Percentiles rank a stretch among this genome's conserved stretches.
Evolutionary conservation across 306 rosid species (phyloP).

Genomic region (Pyrus pyrifolia): DNA sequence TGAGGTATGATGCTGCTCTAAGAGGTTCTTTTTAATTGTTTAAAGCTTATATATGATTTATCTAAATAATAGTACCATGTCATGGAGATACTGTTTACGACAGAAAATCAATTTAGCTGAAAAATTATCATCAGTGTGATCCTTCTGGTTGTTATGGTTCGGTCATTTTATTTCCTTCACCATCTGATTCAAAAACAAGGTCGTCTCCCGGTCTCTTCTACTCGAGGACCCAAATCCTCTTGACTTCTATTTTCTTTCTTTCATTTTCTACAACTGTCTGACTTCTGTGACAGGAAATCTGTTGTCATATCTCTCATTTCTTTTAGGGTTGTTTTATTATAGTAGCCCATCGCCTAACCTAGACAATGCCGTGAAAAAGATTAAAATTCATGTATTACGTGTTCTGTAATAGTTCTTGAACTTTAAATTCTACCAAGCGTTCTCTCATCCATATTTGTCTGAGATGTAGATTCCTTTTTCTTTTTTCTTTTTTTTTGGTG

Average conservation of each 20-base stretch:
- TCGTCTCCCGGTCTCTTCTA: background rate
- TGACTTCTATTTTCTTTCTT: background rate
- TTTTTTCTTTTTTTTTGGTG: no score
- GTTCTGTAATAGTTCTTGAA: background rate
- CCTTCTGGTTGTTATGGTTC: background rate
- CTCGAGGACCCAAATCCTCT: background rate
- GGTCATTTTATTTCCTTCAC: background rate
- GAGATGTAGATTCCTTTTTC: no score
- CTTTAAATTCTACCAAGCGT: background rate
- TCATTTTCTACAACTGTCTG: background rate
- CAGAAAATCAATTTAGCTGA: background rate
- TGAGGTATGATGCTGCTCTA: conserved; percentile 41
- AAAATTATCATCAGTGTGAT: background rate
- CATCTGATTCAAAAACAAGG: background rate
- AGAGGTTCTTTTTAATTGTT: background rate
- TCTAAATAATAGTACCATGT: background rate
- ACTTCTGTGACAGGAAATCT: background rate
- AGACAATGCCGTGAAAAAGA: background rate
- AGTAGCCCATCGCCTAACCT: background rate
- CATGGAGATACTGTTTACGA: background rate
- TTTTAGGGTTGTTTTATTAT: background rate
- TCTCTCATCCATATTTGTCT: no score
- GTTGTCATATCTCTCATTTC: background rate
- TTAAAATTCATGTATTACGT: background rate
- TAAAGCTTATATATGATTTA: background rate